phyloP scores from a whole-genome alignment of 1,139 yeast genomes.

The Taphrina communis region DNA sequence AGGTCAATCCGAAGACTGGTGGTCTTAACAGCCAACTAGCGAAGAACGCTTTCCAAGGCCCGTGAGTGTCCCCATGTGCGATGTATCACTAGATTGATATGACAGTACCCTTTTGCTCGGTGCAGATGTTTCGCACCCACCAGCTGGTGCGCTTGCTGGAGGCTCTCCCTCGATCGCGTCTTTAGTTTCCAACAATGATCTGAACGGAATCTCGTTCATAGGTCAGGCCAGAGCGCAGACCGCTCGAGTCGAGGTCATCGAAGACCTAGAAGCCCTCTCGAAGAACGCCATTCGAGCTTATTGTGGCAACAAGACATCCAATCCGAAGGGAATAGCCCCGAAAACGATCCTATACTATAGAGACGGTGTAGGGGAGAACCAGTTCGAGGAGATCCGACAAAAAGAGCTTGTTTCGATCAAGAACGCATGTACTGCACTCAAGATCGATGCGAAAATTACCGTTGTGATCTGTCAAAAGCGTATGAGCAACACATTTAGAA shows the following conservation, averaged over 20 bases:
- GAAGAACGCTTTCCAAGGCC: slow-evolving; percentile 1
- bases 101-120: slow-evolving; percentile 48
- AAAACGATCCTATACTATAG: slow-evolving; percentile 49
- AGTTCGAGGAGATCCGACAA: slow-evolving; percentile 49
- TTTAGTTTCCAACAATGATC: slow-evolving; percentile 50
- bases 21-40: slow-evolving; percentile 44
- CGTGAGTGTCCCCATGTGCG: slow-evolving; percentile 24
- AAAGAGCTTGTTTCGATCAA: slow-evolving; percentile 49
- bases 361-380: slow-evolving; percentile 52
- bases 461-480: slow-evolving; percentile 48
- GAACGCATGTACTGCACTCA: slow-evolving; percentile 47
- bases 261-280: slow-evolving; percentile 48
- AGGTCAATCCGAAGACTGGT: slow-evolving; percentile 48
- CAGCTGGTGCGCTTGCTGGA: slow-evolving; percentile 46
- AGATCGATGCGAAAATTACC: slow-evolving; percentile 49
- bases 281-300: slow-evolving; percentile 48
- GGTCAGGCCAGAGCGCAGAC: slow-evolving; percentile 50
- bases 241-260: slow-evolving; percentile 48
- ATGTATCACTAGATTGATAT: slow-evolving; percentile 15
- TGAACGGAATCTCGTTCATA: slow-evolving; percentile 48
- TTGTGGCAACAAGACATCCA: slow-evolving; percentile 39
- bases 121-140: slow-evolving; percentile 52
- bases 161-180: slow-evolving; percentile 49
- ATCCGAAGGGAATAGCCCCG: slow-evolving; percentile 47
- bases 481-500: neutral